Conservation (phyloP, 1,139 yeast species). For the Yamadazyma diospyri region DNA sequence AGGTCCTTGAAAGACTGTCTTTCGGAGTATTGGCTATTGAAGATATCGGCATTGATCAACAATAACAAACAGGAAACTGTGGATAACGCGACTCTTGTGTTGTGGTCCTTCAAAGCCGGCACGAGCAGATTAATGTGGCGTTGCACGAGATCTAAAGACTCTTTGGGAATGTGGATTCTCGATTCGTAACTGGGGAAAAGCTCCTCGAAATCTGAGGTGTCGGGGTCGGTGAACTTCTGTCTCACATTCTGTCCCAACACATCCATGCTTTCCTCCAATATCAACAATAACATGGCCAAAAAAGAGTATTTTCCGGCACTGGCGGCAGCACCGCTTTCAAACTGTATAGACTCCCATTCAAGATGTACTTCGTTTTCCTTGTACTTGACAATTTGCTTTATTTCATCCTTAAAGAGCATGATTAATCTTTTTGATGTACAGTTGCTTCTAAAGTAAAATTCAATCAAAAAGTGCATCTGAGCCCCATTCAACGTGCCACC, state of each 20-base stretch:
- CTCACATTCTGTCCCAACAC: conserved; percentile 18
- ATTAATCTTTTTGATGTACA: conserved; percentile 23
- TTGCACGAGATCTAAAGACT: conserved; percentile 17
- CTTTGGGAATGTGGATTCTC: conserved; percentile 17
- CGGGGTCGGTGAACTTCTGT: conserved; percentile 12
- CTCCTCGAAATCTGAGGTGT: conserved; percentile 16
- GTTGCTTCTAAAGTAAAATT: conserved; percentile 26
- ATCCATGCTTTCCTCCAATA: conserved; percentile 32
- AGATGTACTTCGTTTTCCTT: not conserved
- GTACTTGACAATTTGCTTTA: conserved; percentile 17
- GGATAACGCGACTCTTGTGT: too few species aligned
- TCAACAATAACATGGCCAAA: conserved; percentile 11
- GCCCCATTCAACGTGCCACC: conserved; percentile 20
- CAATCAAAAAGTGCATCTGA: conserved; percentile 34
- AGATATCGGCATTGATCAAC: conserved; percentile 22
- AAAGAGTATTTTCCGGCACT: not conserved
- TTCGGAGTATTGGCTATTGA: conserved; percentile 6
- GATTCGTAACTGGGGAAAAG: conserved; percentile 29
- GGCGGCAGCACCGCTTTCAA: not conserved
- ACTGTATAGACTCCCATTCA: too few species aligned
- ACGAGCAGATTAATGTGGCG: too few species aligned
- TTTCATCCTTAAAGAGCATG: conserved; percentile 25
- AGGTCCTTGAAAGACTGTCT: conserved; percentile 6
- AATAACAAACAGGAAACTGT: conserved; percentile 22
- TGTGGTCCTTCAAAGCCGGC: too few species aligned